Percentiles rank a stretch among this genome's conserved stretches.
Evolutionary conservation across 2,329 filamentous ascomycete genomes (phyloP).

Genomic region (Gaeumannomyces sp.): DNA sequence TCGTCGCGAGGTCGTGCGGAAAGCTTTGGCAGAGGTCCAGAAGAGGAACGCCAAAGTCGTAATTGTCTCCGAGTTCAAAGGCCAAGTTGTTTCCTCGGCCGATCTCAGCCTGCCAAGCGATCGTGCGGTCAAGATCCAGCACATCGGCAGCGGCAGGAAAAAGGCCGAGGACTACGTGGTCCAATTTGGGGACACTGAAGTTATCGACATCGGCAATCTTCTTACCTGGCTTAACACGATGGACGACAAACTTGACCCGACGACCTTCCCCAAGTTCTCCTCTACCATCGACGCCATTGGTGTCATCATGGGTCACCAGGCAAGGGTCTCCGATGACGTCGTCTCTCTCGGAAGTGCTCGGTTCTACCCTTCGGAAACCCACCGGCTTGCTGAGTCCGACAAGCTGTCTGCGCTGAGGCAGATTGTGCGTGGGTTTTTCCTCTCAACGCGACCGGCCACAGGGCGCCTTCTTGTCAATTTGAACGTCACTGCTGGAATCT

Average conservation of each 20-base stretch:
- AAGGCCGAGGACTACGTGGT: constrained; percentile 32
- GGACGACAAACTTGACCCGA: constrained; percentile 27
- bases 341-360: constrained; percentile 40
- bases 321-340: constrained; percentile 29
- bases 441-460: constrained; percentile 47
- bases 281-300: constrained; percentile 45
- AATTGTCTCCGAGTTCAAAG: constrained; percentile 34
- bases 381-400: constrained; percentile 20
- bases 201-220: constrained; percentile 34
- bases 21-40: constrained; percentile 9
- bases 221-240: constrained; percentile 39
- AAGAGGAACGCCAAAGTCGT: constrained; percentile 32
- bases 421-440: constrained; percentile 48
- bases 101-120: constrained; percentile 31
- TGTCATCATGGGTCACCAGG: constrained; percentile 40
- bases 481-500: constrained; percentile 49
- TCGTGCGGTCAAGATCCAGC: constrained; percentile 28
- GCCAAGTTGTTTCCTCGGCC: constrained; percentile 35
- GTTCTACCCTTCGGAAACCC: constrained; percentile 37
- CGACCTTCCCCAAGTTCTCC: constrained; percentile 41
- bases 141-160: constrained; percentile 26
- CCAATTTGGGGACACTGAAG: constrained; percentile 32
- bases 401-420: constrained; percentile 21
- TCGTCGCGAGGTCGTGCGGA: constrained; percentile 13
- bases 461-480: constrained; percentile 48